A percentile compares a stretch with the other conserved stretches of the same genome.
These are phyloP conservation scores for Venturia carpophila DNA, from an alignment of 2,329 filamentous ascomycete species.

Conservation along the genomic window DNA sequence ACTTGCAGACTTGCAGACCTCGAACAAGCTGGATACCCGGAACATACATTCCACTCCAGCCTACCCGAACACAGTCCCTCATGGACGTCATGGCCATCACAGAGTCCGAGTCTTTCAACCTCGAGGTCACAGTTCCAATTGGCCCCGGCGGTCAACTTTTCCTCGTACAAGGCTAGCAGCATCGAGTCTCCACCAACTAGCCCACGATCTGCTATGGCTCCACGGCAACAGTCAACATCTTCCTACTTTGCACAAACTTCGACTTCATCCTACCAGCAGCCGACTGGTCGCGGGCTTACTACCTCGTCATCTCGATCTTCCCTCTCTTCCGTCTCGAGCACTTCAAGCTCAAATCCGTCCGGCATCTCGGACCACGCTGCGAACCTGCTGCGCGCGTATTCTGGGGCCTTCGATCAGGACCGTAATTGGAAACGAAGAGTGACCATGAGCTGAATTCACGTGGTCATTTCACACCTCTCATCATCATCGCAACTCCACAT, in stretches of 20 bases:
- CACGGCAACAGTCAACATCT: conserved; percentile 25
- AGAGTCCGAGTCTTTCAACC: conserved; percentile 40
- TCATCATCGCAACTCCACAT: background rate
- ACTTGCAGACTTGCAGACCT: conserved; percentile 82
- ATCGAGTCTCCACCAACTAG: conserved; percentile 39
- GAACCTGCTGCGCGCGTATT: conserved; percentile 76
- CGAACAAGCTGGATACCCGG: conserved; percentile 49
- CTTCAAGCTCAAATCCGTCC: conserved; percentile 39
- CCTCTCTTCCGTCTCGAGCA: conserved; percentile 67
- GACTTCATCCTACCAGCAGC: conserved; percentile 26
- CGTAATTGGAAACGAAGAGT: conserved; percentile 47
- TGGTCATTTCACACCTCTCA: background rate
- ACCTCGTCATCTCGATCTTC: conserved; percentile 75
- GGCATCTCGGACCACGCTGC: conserved; percentile 67
- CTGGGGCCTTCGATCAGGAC: conserved; percentile 79
- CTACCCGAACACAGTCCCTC: conserved; percentile 49
- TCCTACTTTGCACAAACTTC: conserved; percentile 33
- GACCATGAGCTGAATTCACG: conserved; percentile 21
- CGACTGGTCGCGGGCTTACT: conserved; percentile 38
- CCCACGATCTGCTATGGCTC: conserved; percentile 29
- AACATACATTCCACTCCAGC: conserved; percentile 31
- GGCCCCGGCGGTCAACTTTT: conserved; percentile 68
- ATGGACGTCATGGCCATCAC: conserved; percentile 45
- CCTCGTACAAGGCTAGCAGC: conserved; percentile 52
- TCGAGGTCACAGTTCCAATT: conserved; percentile 49